These are phyloP conservation scores for Claviceps africana DNA, from an alignment of 2,329 filamentous ascomycete species.

Conservation along the genomic window DNA sequence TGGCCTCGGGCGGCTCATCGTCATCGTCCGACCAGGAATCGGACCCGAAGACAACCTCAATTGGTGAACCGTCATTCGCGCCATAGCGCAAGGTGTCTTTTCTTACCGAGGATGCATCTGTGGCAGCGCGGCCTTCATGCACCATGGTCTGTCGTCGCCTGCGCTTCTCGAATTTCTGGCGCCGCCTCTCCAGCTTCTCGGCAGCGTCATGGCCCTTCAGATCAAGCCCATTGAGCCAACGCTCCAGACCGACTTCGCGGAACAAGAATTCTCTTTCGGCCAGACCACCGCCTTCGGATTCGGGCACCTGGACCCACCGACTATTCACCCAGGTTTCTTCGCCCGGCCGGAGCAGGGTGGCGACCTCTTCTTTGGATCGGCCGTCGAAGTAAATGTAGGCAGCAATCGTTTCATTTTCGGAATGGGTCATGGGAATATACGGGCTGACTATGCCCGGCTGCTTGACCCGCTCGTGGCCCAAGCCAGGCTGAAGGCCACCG, in stretches of 20 bases:
- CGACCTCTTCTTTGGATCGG: conserved; percentile 87
- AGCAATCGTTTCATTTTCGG: conserved; percentile 90
- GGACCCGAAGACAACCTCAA: conserved; percentile 55
- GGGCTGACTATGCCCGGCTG: conserved; percentile 51
- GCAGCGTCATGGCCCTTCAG: conserved; percentile 86
- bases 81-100: conserved; percentile 65
- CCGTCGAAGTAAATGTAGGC: conserved; percentile 99
- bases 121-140: conserved; percentile 19
- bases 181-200: conserved; percentile 77
- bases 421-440: conserved; percentile 85
- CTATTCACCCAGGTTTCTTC: conserved; percentile 99
- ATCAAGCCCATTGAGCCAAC: conserved; percentile 93
- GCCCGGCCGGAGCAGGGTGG: conserved; percentile 76
- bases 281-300: conserved; percentile 80
- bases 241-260: conserved; percentile 86
- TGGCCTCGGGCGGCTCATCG: conserved; percentile 83
- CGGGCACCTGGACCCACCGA: conserved; percentile 88
- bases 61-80: conserved; percentile 56
- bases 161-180: conserved; percentile 61
- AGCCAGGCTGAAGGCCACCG: conserved; percentile 48
- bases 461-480: conserved; percentile 30
- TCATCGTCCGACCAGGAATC: conserved; percentile 66
- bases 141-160: conserved; percentile 47
- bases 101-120: conserved; percentile 24
- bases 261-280: conserved; percentile 96